Conservation (phyloP, 2,329 filamentous ascomycete species). For the Fusarium coicis region DNA sequence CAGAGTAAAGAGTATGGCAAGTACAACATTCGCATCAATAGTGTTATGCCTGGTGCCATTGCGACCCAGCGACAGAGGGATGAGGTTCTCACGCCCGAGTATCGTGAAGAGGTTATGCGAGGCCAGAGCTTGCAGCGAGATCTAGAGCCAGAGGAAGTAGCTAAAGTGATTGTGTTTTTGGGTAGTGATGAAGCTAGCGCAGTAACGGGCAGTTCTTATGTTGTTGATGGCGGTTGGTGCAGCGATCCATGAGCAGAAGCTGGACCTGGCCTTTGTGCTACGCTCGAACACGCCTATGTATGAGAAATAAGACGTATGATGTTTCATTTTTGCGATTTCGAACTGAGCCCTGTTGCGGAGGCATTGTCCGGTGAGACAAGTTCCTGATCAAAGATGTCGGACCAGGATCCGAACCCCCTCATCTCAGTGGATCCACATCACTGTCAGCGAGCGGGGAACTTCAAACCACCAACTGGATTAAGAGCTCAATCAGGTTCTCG, state of each 20-base stretch:
- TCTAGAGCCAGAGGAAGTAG: constrained; percentile 56
- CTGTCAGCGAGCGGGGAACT: constrained; percentile 12
- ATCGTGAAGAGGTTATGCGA: constrained; percentile 51
- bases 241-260: constrained; percentile 23
- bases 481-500: no score
- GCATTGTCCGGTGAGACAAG: not conserved
- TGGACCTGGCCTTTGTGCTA: no score
- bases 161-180: constrained; percentile 58
- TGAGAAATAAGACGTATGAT: fast-evolving
- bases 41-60: constrained; percentile 61
- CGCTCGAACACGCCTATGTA: fast-evolving
- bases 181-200: constrained; percentile 59
- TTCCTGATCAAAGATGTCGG: not conserved
- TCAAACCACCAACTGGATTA: not conserved
- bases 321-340: fast-evolving
- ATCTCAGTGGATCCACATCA: constrained; percentile 1
- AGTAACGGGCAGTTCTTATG: constrained; percentile 56
- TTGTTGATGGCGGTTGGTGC: constrained; percentile 49
- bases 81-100: constrained; percentile 56
- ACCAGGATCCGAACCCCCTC: constrained; percentile 6
- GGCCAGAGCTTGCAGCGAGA: constrained; percentile 57
- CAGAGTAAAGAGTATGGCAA: constrained; percentile 65
- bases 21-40: constrained; percentile 59
- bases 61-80: constrained; percentile 57
- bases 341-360: not conserved